Conservation (phyloP, 345 rosid species). For the Psidium guajava region DNA sequence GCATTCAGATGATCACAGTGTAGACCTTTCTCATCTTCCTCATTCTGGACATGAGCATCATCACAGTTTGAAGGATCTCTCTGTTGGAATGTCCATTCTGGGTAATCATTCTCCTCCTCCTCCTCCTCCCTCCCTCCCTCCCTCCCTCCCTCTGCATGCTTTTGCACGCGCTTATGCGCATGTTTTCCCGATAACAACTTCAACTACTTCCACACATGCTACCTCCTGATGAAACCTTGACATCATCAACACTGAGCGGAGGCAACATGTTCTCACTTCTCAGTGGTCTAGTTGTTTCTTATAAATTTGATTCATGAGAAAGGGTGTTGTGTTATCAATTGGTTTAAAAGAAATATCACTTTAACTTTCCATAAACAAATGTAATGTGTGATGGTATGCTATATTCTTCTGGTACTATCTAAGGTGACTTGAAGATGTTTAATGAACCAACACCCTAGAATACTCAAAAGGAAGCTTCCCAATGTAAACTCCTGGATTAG, state of each 20-base stretch:
- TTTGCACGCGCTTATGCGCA: background rate
- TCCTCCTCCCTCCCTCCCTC: background rate
- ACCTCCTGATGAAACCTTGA: background rate
- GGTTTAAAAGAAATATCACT: background rate
- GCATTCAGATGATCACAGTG: conserved; percentile 56
- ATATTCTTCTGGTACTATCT: background rate
- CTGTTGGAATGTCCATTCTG: conserved; percentile 73
- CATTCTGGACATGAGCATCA: conserved; percentile 39
- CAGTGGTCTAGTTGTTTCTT: background rate
- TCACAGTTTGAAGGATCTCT: conserved; percentile 74
- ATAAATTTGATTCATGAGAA: background rate
- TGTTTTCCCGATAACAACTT: background rate
- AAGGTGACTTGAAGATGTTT: background rate
- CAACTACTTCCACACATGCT: background rate
- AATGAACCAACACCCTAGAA: background rate
- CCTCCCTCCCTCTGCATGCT: background rate
- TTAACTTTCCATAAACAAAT: background rate
- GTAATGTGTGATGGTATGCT: background rate
- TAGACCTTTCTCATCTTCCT: conserved; percentile 31
- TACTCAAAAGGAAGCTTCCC: background rate
- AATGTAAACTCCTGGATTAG: background rate
- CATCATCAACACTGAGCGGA: background rate
- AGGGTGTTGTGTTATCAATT: background rate
- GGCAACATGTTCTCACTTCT: background rate
- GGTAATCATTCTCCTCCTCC: conserved; percentile 27